Conservation (phyloP, 1,284 basidiomycete species). For the Xerocomus amazonicus region DNA sequence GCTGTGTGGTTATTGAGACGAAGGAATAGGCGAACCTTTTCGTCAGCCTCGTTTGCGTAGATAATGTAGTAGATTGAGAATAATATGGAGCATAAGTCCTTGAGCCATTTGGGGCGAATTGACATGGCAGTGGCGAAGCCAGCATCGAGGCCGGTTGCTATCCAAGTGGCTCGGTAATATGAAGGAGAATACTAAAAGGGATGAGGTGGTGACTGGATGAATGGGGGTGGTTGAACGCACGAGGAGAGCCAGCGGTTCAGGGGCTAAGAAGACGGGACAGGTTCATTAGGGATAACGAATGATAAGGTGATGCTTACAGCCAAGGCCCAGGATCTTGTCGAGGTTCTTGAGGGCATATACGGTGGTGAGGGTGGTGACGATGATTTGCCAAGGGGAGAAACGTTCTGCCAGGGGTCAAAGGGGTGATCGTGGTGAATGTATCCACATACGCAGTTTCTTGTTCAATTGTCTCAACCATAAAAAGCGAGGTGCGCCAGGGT, state of each 20-base stretch:
- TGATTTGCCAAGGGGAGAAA: constrained; percentile 94
- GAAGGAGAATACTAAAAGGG: constrained; percentile 76
- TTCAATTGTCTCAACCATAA: constrained; percentile 62
- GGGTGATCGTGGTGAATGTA: not conserved
- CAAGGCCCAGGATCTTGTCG: constrained; percentile 84
- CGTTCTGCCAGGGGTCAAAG: constrained; percentile 47
- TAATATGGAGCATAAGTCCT: constrained; percentile 80
- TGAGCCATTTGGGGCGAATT: constrained; percentile 89
- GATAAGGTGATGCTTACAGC: constrained; percentile 50
- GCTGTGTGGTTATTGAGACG: not conserved
- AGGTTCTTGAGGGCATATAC: constrained; percentile 85
- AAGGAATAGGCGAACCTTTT: constrained; percentile 60
- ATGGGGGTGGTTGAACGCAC: constrained; percentile 44
- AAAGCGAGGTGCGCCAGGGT: constrained; percentile 62
- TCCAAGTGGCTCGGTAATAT: constrained; percentile 97
- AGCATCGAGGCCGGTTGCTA: constrained; percentile 91
- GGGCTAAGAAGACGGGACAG: constrained; percentile 50
- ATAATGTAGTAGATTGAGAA: constrained; percentile 93
- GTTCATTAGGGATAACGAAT: constrained; percentile 1
- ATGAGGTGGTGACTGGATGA: not conserved
- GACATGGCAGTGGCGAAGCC: constrained; percentile 95
- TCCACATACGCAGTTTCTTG: constrained; percentile 52
- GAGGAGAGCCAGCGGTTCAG: constrained; percentile 87
- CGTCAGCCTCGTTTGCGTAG: constrained; percentile 90
- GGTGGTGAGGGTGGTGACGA: constrained; percentile 80